A percentile compares a stretch with the other conserved stretches of the same genome.
These are phyloP conservation scores for Ceratobasidium sp. DNA, from an alignment of 1,284 basidiomycete genomes.

Conservation along the genomic window DNA sequence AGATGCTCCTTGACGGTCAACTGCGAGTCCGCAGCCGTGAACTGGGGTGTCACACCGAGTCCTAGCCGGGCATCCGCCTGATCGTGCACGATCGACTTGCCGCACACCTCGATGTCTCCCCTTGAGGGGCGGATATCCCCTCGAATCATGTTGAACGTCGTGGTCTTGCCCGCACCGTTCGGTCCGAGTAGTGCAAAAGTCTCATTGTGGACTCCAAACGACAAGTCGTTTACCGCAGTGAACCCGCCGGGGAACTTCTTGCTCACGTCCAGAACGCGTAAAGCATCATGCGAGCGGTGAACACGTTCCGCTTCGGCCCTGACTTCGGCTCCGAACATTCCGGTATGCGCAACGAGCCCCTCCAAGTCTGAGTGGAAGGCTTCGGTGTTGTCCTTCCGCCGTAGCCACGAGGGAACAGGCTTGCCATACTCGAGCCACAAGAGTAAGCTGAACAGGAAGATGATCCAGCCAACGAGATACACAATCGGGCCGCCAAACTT, in stretches of 20 bases:
- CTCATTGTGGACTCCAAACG: slow-evolving; percentile 69
- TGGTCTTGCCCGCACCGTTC: slow-evolving; percentile 82
- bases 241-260: slow-evolving; percentile 64
- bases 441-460: slow-evolving; percentile 64
- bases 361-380: slow-evolving; percentile 12
- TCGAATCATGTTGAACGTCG: slow-evolving; percentile 77
- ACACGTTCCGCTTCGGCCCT: slow-evolving; percentile 62
- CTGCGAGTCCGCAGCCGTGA: slow-evolving; percentile 80
- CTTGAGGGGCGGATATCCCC: slow-evolving; percentile 67
- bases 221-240: slow-evolving; percentile 75
- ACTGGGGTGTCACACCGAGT: slow-evolving; percentile 82
- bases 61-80: slow-evolving; percentile 67
- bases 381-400: slow-evolving; percentile 17
- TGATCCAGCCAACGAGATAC: slow-evolving; percentile 68
- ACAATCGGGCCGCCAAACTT: slow-evolving; percentile 77
- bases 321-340: slow-evolving; percentile 55
- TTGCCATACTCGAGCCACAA: slow-evolving; percentile 69
- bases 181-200: slow-evolving; percentile 79
- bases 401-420: slow-evolving; percentile 45
- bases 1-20: slow-evolving; percentile 80
- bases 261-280: slow-evolving; percentile 68
- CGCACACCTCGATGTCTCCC: slow-evolving; percentile 72
- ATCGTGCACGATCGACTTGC: slow-evolving; percentile 65
- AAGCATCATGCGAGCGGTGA: slow-evolving; percentile 58
- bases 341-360: background rate